Evolutionary conservation across 371 early-diverging fungal species (phyloP).

Genomic region (Mycotypha africana): DNA sequence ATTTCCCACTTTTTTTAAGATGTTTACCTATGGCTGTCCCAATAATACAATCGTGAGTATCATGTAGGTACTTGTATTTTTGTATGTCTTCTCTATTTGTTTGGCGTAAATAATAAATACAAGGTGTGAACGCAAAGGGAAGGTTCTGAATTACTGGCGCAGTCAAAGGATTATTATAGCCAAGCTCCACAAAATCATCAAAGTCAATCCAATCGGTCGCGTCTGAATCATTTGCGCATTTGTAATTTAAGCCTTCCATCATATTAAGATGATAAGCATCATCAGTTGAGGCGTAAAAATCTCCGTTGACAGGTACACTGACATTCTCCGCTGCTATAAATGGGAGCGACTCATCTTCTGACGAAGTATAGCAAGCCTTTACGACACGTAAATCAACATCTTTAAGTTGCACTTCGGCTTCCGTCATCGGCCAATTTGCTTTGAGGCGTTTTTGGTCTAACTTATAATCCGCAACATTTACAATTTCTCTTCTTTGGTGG

Average conservation of each 20-base stretch:
- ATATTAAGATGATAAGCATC: conserved; percentile 11
- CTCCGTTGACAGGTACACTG: background rate
- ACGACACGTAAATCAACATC: conserved; percentile 43
- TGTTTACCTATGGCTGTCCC: conserved; percentile 42
- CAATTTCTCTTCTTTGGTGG: conserved; percentile 38
- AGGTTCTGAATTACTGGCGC: conserved; percentile 39
- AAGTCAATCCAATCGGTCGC: conserved; percentile 41
- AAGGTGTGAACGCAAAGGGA: conserved; percentile 59
- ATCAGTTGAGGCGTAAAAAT: background rate
- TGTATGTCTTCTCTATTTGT: conserved; percentile 37
- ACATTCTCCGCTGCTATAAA: conserved; percentile 12
- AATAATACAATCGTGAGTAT: conserved; percentile 46
- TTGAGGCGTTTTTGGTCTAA: conserved; percentile 36
- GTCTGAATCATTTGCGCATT: conserved; percentile 31
- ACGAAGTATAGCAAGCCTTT: conserved; percentile 8
- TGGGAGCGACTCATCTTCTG: background rate
- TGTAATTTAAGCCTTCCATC: conserved; percentile 32
- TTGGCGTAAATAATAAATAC: conserved; percentile 57
- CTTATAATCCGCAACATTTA: conserved; percentile 22
- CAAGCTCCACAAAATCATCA: conserved; percentile 44
- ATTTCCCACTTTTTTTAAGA: too few species aligned
- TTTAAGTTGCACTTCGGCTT: conserved; percentile 43
- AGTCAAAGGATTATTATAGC: conserved; percentile 13
- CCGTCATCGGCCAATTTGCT: conserved; percentile 41
- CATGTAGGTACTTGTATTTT: conserved; percentile 34